phyloP scores from a whole-genome alignment of 331 rosid species.

The Quercus lobata region DNA sequence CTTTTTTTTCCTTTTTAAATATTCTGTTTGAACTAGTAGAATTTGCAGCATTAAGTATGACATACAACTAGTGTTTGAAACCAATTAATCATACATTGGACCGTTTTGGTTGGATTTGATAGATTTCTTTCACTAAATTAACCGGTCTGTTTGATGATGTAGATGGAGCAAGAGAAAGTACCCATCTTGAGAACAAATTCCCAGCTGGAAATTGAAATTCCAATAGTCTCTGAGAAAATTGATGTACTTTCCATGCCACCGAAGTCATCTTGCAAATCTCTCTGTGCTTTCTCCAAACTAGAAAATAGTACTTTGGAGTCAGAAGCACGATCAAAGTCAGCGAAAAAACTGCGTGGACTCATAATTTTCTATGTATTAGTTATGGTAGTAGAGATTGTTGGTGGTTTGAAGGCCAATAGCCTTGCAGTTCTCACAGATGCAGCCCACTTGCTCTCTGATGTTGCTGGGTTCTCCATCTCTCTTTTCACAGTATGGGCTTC shows the following conservation, averaged over 20 bases:
- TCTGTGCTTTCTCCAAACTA: conserved; percentile 52
- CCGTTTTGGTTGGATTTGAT: background rate
- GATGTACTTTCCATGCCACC: conserved; percentile 24
- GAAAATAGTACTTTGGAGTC: conserved; percentile 45
- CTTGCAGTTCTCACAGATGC: conserved; percentile 85
- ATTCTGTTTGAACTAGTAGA: background rate
- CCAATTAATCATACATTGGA: conserved; percentile 4
- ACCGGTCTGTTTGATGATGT: conserved; percentile 14
- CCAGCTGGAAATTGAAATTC: conserved; percentile 42
- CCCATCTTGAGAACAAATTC: conserved; percentile 31
- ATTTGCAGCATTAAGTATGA: background rate
- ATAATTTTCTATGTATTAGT: conserved; percentile 56
- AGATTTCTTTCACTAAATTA: conserved; percentile 2
- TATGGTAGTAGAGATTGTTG: conserved; percentile 67
- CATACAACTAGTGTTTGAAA: background rate
- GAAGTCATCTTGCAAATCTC: conserved; percentile 25
- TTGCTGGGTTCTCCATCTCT: conserved; percentile 76
- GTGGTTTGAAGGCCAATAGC: conserved; percentile 87
- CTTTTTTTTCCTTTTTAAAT: background rate
- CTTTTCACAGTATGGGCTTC: conserved; percentile 88
- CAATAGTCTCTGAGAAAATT: conserved; percentile 22
- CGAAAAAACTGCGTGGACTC: conserved; percentile 59
- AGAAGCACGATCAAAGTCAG: conserved; percentile 50
- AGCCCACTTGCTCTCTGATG: conserved; percentile 83
- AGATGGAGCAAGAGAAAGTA: conserved; percentile 47